Percentiles rank a stretch among this genome's conserved stretches.
Evolutionary conservation across 345 rosid genomes (phyloP).

Genomic region (Acer negundo): DNA sequence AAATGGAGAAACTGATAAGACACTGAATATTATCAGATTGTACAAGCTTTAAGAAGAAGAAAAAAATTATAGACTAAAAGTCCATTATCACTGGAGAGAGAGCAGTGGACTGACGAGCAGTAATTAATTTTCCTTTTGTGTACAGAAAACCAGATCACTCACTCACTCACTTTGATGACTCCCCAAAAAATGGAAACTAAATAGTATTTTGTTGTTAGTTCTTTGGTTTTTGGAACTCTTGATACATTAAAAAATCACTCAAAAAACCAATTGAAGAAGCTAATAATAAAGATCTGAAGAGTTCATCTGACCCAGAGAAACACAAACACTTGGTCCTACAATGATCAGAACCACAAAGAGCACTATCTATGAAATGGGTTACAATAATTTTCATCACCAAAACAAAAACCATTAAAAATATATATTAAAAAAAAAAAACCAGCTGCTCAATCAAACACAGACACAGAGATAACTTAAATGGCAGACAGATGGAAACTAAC

Average conservation of each 20-base stretch:
- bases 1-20: slow-evolving; percentile 1
- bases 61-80: not conserved
- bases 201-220: not conserved
- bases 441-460: not conserved
- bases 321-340: slow-evolving; percentile 21
- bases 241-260: no score
- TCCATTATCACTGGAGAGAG: not conserved
- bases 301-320: not conserved
- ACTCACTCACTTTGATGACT: slow-evolving; percentile 17
- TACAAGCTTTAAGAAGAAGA: not conserved
- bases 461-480: not conserved
- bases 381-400: slow-evolving; percentile 3
- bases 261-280: slow-evolving; percentile 1
- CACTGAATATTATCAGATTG: slow-evolving; percentile 7
- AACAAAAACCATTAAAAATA: not conserved
- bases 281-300: slow-evolving; percentile 18
- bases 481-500: not conserved
- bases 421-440: not conserved
- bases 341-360: slow-evolving; percentile 11
- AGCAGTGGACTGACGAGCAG: not conserved
- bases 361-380: not conserved
- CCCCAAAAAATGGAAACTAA: not conserved
- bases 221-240: not conserved
- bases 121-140: slow-evolving; percentile 7
- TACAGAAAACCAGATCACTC: slow-evolving; percentile 6